phyloP scores from a whole-genome alignment of 2,329 filamentous ascomycete genomes.

The Trichoderma sp. region DNA sequence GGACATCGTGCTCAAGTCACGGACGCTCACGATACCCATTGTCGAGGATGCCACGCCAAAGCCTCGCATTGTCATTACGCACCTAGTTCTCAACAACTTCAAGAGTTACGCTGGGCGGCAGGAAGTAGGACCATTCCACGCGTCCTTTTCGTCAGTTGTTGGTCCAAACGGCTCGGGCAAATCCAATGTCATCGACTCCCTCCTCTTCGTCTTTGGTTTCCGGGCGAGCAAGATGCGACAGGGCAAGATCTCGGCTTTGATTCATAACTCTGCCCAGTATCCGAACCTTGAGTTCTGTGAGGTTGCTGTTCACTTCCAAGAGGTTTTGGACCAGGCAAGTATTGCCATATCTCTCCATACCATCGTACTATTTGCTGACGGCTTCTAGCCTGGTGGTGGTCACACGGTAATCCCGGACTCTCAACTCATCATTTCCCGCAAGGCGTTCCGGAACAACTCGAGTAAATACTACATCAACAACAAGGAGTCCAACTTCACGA shows the following conservation, averaged over 20 bases:
- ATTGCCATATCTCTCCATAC: background rate
- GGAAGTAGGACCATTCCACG: conserved; percentile 93
- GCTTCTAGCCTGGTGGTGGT: conserved; percentile 64
- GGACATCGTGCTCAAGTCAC: conserved; percentile 89
- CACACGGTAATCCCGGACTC: conserved; percentile 81
- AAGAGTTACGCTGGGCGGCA: conserved; percentile 97
- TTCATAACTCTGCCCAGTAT: conserved; percentile 90
- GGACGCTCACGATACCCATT: conserved; percentile 67
- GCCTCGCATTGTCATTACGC: conserved; percentile 87
- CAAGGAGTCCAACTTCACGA: conserved; percentile 86
- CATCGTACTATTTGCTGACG: conserved; percentile 30
- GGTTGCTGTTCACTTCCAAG: conserved; percentile 94
- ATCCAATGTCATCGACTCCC: conserved; percentile 96
- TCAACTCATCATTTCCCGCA: conserved; percentile 82
- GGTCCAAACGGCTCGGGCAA: conserved; percentile 98
- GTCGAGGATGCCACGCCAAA: conserved; percentile 78
- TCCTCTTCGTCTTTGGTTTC: conserved; percentile 99
- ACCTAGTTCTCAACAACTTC: conserved; percentile 92
- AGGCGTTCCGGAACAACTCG: conserved; percentile 95
- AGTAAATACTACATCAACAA: conserved; percentile 98
- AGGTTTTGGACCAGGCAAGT: conserved; percentile 80
- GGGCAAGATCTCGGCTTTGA: conserved; percentile 95
- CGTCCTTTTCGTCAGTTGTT: conserved; percentile 96
- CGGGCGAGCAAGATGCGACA: conserved; percentile 99
- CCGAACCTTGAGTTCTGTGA: conserved; percentile 89